Evolutionary conservation across 2,329 filamentous ascomycete genomes (phyloP), one percentile per base, ranked within the genome.

Genomic region (Polytolypa hystricis): DNA sequence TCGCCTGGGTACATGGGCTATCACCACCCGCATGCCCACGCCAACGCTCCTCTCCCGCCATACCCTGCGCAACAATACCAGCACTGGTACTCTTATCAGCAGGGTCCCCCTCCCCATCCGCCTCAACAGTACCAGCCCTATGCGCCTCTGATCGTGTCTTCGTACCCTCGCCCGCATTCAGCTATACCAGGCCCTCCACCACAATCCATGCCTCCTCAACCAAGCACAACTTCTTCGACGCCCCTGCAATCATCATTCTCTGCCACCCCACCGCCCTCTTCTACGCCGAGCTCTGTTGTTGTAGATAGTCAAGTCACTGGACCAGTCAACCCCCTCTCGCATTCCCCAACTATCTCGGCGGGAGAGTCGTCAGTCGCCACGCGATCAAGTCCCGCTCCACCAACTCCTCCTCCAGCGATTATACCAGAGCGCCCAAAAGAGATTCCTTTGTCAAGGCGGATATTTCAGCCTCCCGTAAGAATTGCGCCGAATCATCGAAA

Each of bases 1-100:
- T 70, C 72, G 43, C 74, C 73, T 40, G 74, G 63, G 33, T 74
- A 81, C 50, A 77, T 75, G 66, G 51, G 58, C 48, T 61, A 64
- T 47, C 68, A 55, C 65, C 71, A 37, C 67, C 75, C 39, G 62
- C 78, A 43, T 69, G 76, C 60, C 69, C 44, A 44, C 19, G 35
- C 37, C 16, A 76, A 52, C 62, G 71, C 53, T 61, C 74, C 53
- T 52, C 61, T 50, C 50, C 62, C 51, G 56, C 66, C 54, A 53
- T 67, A 53, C 53, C 60, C 47, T 51, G 65, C 46, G 47, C 62
- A 58, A 53, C 67, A 57, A 47, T 67, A 63, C 43, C 53, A 47
- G 48, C 65, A 55, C 51, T 68, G 65, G 65, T 65, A 66, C 48
- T 55, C 57, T 30, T 61, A 56, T 43, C 54, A 53, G 37, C 51